phyloP scores from a whole-genome alignment of 2,329 filamentous ascomycete genomes.

The Diplodia mutila region DNA sequence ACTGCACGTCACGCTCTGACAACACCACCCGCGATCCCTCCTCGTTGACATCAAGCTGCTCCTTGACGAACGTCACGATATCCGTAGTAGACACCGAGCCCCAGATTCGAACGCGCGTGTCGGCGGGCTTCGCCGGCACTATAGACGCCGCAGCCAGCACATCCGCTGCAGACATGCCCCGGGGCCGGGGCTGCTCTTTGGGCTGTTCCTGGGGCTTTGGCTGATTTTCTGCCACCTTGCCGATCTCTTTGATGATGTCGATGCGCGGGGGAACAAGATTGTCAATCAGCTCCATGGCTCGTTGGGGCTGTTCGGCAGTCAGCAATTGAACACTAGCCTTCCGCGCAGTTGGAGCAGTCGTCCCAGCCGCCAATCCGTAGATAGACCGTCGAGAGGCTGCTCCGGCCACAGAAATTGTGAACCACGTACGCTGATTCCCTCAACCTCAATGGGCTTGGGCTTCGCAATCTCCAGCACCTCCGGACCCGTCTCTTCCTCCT shows the following conservation, averaged over 20 bases:
- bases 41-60: slow-evolving; percentile 54
- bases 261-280: slow-evolving; percentile 52
- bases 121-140: slow-evolving; percentile 27
- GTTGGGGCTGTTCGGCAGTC: slow-evolving; percentile 40
- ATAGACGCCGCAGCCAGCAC: slow-evolving; percentile 42
- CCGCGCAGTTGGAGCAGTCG: no score
- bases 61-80: slow-evolving; percentile 53
- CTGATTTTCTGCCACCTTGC: no score
- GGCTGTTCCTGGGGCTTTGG: slow-evolving; percentile 28
- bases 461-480: slow-evolving; percentile 30
- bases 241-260: slow-evolving; percentile 46
- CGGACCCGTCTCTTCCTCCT: slow-evolving; percentile 33
- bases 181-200: slow-evolving; percentile 8
- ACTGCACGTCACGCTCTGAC: slow-evolving; percentile 55
- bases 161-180: slow-evolving; percentile 34
- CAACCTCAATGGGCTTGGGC: slow-evolving; percentile 45
- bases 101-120: slow-evolving; percentile 48
- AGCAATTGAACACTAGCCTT: background rate
- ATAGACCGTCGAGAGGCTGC: background rate
- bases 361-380: background rate
- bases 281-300: slow-evolving; percentile 53
- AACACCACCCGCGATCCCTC: slow-evolving; percentile 56
- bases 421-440: slow-evolving; percentile 44
- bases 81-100: slow-evolving; percentile 61
- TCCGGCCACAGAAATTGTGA: background rate